Conservation (phyloP, 768 basidiomycete species). For the Rhodosporidiobolus sp. region DNA sequence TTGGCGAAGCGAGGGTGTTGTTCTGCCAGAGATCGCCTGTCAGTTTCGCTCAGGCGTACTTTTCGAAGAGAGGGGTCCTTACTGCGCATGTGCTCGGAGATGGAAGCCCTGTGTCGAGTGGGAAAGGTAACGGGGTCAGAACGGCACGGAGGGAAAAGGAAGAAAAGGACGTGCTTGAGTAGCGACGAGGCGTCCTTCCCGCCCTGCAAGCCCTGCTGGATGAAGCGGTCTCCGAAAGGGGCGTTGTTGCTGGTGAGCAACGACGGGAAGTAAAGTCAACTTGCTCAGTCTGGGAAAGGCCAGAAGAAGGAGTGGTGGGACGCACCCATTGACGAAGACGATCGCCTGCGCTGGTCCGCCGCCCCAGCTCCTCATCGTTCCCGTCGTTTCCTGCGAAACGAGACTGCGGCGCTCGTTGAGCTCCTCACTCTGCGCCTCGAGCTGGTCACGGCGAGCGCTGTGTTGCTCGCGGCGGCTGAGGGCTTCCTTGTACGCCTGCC, state of each 20-base stretch:
- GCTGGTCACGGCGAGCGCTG: not conserved
- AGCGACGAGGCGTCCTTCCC: not conserved
- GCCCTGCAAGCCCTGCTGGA: not conserved
- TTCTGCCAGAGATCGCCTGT: too few relatives aligned
- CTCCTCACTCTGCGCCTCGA: not conserved
- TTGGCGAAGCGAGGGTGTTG: too few relatives aligned
- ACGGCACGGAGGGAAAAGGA: not conserved
- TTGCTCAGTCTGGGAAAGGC: too few relatives aligned
- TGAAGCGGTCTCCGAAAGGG: not conserved
- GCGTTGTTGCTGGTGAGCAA: not conserved
- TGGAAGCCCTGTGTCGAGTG: not conserved
- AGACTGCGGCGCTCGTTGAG: not conserved
- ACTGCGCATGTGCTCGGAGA: not conserved
- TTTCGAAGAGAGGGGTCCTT: too few relatives aligned
- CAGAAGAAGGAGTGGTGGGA: not conserved
- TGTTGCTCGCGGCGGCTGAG: not conserved
- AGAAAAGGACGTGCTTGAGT: not conserved
- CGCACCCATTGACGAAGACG: constrained; percentile 1
- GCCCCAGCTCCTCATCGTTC: not conserved
- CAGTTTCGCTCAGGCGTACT: too few relatives aligned
- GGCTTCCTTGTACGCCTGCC: not conserved
- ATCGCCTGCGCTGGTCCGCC: not conserved
- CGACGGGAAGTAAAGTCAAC: not conserved
- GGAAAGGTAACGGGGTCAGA: too few relatives aligned
- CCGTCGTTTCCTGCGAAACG: not conserved